Percentiles rank a stretch among this genome's conserved stretches.
phyloP scores from a whole-genome alignment of 2,329 filamentous ascomycete genomes.

The Coniochaeta hoffmannii region DNA sequence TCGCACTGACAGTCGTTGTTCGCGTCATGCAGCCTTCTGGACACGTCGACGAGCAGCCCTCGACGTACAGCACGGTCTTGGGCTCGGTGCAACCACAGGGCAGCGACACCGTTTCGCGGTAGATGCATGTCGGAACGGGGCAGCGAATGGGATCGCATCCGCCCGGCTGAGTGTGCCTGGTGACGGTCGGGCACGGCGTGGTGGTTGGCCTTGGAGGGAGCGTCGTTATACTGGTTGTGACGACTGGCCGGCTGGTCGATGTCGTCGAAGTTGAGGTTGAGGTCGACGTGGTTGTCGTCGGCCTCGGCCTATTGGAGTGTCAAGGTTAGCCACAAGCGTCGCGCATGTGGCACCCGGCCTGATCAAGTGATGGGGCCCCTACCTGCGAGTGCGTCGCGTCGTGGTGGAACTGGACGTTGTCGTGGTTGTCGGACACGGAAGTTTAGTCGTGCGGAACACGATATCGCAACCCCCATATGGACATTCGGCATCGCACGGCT shows the following conservation, averaged over 20 bases:
- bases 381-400: slow-evolving; percentile 5
- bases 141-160: slow-evolving; percentile 24
- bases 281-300: slow-evolving; percentile 11
- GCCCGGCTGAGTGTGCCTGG: slow-evolving; percentile 23
- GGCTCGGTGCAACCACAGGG: slow-evolving; percentile 25
- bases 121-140: slow-evolving; percentile 26
- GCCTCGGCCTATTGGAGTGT: slow-evolving; percentile 8
- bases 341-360: neutral
- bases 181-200: slow-evolving; percentile 24
- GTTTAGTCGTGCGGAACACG: slow-evolving; percentile 14
- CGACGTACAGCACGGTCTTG: slow-evolving; percentile 25
- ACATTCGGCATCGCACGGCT: slow-evolving; percentile 19
- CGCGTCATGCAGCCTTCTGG: slow-evolving; percentile 24
- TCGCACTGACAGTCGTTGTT: slow-evolving; percentile 19
- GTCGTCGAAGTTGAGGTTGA: neutral
- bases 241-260: slow-evolving; percentile 4
- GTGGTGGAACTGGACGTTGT: neutral
- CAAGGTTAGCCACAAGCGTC: slow-evolving; percentile 7
- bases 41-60: slow-evolving; percentile 26
- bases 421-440: slow-evolving; percentile 14
- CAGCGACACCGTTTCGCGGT: slow-evolving; percentile 19
- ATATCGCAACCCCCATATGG: slow-evolving; percentile 20
- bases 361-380: slow-evolving; percentile 5
- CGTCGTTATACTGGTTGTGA: slow-evolving; percentile 19
- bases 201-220: slow-evolving; percentile 11